Evolutionary conservation across 768 basidiomycete genomes (phyloP).

Genomic region (Pulveroboletus sp.): DNA sequence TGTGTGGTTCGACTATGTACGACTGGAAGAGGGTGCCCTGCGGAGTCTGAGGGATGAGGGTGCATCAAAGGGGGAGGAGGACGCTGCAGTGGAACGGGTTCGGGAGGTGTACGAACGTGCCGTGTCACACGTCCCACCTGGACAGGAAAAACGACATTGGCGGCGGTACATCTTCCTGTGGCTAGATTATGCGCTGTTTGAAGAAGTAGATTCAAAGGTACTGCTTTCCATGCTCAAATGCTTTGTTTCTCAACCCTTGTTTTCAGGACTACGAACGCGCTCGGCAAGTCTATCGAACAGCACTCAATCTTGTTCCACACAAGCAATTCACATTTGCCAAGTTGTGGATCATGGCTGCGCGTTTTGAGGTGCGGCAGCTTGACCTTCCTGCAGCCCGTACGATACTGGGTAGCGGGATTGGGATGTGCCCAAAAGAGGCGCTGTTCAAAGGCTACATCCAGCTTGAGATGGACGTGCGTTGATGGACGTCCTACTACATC

Average conservation of each 20-base stretch:
- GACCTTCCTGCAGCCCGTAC: constrained; percentile 83
- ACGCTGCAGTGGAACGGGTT: constrained; percentile 59
- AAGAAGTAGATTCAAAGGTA: constrained; percentile 93
- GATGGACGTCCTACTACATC: not conserved
- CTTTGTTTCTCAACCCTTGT: not conserved
- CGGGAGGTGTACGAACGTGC: constrained; percentile 95
- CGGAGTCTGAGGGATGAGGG: constrained; percentile 73
- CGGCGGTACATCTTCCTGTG: constrained; percentile 87
- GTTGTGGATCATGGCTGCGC: constrained; percentile 88
- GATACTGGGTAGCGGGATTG: constrained; percentile 84
- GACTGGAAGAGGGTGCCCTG: constrained; percentile 87
- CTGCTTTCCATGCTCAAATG: not conserved
- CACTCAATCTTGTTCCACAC: constrained; percentile 84
- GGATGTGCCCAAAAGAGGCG: constrained; percentile 93
- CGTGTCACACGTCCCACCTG: constrained; percentile 93
- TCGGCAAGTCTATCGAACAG: constrained; percentile 90
- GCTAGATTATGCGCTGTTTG: constrained; percentile 94
- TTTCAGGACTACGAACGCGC: constrained; percentile 76
- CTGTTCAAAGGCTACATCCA: constrained; percentile 97
- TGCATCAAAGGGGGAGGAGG: constrained; percentile 63
- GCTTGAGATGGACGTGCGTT: constrained; percentile 77
- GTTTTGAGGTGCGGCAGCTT: constrained; percentile 83
- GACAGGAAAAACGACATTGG: constrained; percentile 90
- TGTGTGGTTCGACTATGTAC: constrained; percentile 95
- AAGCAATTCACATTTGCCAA: constrained; percentile 98